Conservation (phyloP, 495 filamentous ascomycete genomes). For the Hypoxylon perforatum region DNA sequence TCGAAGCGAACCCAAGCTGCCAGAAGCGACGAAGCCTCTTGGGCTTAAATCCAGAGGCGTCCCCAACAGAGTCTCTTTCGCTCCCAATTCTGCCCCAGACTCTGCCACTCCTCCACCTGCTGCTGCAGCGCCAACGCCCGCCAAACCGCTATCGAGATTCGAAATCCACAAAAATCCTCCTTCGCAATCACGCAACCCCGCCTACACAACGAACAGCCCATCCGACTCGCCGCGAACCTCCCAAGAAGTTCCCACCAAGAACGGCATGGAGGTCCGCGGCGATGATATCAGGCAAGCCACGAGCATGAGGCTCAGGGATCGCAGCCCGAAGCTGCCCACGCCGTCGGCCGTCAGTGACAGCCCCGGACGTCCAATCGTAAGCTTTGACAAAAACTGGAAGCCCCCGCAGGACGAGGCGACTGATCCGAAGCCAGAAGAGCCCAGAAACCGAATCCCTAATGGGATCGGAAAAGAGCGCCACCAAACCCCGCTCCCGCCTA, state of each 20-base stretch:
- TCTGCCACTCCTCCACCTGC: constrained; percentile 24
- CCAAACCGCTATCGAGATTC: constrained; percentile 68
- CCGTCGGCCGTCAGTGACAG: constrained; percentile 87
- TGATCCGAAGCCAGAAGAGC: constrained; percentile 64
- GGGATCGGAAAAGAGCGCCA: constrained; percentile 45
- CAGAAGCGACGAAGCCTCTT: constrained; percentile 44
- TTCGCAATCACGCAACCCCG: constrained; percentile 77
- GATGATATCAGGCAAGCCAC: constrained; percentile 91
- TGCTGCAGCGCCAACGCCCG: constrained; percentile 33
- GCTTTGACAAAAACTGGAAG: constrained; percentile 87
- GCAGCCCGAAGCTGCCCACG: constrained; percentile 84
- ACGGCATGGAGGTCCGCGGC: constrained; percentile 82
- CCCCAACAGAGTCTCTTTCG: constrained; percentile 64
- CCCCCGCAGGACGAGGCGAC: constrained; percentile 66
- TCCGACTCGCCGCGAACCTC: constrained; percentile 47
- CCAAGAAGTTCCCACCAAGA: constrained; percentile 63
- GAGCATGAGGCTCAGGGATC: constrained; percentile 85
- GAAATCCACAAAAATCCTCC: constrained; percentile 85
- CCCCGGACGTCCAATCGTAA: constrained; percentile 89
- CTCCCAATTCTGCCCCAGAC: constrained; percentile 47
- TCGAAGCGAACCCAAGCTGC: constrained; percentile 24
- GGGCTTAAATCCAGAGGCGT: constrained; percentile 68
- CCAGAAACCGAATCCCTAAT: constrained; percentile 46
- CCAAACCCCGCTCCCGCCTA: constrained; percentile 46
- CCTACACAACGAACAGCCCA: constrained; percentile 73